Conservation (phyloP, 208 protist genomes). For the Acanthamoeba polyphaga region DNA sequence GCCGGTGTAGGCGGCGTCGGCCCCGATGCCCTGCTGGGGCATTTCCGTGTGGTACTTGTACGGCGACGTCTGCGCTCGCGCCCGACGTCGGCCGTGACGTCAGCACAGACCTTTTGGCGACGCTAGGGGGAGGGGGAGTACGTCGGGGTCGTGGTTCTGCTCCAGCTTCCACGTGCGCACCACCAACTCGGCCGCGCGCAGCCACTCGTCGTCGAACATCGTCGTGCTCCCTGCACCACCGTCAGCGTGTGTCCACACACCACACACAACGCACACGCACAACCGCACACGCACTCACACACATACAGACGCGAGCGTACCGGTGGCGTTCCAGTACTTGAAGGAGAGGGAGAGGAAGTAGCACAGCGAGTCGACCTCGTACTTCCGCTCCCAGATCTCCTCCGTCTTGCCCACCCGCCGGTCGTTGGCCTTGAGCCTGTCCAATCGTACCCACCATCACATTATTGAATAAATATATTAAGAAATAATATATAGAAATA, state of each 20-base stretch:
- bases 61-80: background rate
- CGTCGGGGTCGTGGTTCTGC: conserved; percentile 53
- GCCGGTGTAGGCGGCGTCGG: conserved; percentile 16
- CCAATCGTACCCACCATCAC: background rate
- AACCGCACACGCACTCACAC: too few species aligned
- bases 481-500: too few species aligned
- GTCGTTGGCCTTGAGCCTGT: background rate
- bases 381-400: conserved; percentile 67
- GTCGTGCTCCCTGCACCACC: background rate
- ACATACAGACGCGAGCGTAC: too few species aligned
- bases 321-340: conserved; percentile 74
- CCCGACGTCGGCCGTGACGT: background rate
- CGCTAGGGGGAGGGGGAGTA: background rate
- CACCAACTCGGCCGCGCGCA: conserved; percentile 27
- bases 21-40: conserved; percentile 9
- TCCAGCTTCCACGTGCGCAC: conserved; percentile 48
- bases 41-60: conserved; percentile 20
- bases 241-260: background rate
- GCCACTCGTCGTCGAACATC: conserved; percentile 51
- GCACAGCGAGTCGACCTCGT: conserved; percentile 68
- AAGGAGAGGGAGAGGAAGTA: conserved; percentile 69
- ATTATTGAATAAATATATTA: too few species aligned
- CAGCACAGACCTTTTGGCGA: too few species aligned
- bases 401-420: conserved; percentile 33
- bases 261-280: background rate